These are phyloP conservation scores for Geotrichum siamense DNA, from an alignment of 1,139 yeast species.

Conservation along the genomic window DNA sequence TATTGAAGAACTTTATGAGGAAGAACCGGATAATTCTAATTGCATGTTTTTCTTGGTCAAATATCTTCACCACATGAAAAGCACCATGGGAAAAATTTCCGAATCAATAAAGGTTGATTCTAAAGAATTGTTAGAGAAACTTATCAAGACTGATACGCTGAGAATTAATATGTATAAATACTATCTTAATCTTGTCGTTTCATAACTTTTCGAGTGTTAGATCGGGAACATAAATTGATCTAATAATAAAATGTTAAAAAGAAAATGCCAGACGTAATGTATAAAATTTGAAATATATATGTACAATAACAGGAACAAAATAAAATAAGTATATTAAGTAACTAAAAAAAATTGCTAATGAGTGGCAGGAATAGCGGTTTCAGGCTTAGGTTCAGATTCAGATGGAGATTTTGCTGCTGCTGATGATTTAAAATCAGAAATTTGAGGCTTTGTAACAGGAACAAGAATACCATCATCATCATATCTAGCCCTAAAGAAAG, in stretches of 20 bases:
- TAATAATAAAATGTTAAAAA: too few species aligned
- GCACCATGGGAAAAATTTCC: constrained; percentile 3
- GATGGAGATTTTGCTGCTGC: too few species aligned
- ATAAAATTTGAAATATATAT: too few species aligned
- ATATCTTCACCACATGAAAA: constrained; percentile 17
- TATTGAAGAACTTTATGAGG: constrained; percentile 34
- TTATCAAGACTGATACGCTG: constrained; percentile 61
- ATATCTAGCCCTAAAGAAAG: constrained; percentile 56
- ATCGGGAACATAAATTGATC: too few species aligned
- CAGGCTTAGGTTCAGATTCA: too few species aligned
- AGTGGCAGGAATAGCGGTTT: too few species aligned
- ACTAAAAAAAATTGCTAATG: too few species aligned
- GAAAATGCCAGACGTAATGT: too few species aligned
- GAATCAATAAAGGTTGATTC: constrained; percentile 19
- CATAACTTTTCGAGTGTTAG: background rate
- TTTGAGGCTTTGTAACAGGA: too few species aligned
- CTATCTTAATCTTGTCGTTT: background rate
- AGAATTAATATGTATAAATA: constrained; percentile 40
- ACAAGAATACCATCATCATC: constrained; percentile 22
- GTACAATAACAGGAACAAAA: too few species aligned
- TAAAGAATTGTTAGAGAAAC: constrained; percentile 34
- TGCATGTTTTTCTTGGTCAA: constrained; percentile 34
- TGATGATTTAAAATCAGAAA: too few species aligned
- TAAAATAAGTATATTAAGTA: too few species aligned
- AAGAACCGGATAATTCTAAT: constrained; percentile 38